Base-by-base conservation (phyloP, 306 rosid species). In the Abrus precatorius region DNA sequence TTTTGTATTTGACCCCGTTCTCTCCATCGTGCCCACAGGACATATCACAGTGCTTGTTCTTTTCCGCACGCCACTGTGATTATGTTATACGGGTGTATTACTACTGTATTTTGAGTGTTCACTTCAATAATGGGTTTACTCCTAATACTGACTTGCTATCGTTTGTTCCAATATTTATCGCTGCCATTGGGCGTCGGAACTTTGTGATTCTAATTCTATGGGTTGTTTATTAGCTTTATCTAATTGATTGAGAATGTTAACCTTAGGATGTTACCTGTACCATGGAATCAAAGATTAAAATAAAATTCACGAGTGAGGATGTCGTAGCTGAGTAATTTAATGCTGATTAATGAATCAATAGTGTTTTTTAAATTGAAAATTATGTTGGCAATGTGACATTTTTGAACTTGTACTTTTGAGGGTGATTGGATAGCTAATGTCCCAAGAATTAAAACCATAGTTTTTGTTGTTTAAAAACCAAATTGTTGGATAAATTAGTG, bases 21-120 rank as follows among this genome's bases (percentile, higher is more conserved):
- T 9, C 40, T 29, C 28, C 54, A 43, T 56, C 27, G 8, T 29
- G 50, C 55, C 75, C 49, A 3, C 12, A 29, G 14, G 7, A 57
- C 30, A 76, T 79, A 65, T 38, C 69, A 36, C 73, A 9, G 66
- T 36, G 79, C 82, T 11, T 53, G 84, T 55, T 65, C 65, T 64
- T 44, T 63, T 54, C 64, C n/a, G 74, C 43, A 61, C 1, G 33
- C 74, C 63, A 27, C 67, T 50, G 60, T 69, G 75, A 66, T 78
- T 32, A 67, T 83, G 80, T 74, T 66, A 13, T 57, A 50, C 3
- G 72, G 67, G 57, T 70, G 72, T 65, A 56, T 72, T 20, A 20
- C 20, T 36, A 20, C 40, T 80, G 54, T 72, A 45, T 29, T 67
- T 80, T n/a, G 78, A 32, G 44, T 61, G 82, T 56, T 65, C 27